Evolutionary conservation across 208 protist genomes (phyloP).

Genomic region (Leishmania guyanensis): DNA sequence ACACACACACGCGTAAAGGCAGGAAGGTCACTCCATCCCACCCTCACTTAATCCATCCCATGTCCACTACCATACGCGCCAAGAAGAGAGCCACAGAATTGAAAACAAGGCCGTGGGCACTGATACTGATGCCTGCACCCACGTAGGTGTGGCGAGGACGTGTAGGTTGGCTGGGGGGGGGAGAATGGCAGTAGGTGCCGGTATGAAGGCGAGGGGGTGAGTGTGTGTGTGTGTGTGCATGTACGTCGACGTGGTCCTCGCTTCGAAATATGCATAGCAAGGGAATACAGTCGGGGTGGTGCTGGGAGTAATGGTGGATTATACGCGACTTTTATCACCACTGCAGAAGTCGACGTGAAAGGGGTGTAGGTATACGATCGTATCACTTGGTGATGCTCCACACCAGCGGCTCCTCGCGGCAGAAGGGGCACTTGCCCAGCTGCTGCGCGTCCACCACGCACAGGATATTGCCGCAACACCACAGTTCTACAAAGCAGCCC

Average conservation of each 20-base stretch:
- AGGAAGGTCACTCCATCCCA: background rate
- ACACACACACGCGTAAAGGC: background rate
- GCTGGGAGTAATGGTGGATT: background rate
- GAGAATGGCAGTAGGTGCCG: background rate
- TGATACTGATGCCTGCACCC: background rate
- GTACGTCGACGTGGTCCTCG: background rate
- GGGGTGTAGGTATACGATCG: background rate
- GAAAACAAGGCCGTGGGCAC: background rate
- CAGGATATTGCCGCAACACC: constrained; percentile 85
- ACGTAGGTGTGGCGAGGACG: background rate
- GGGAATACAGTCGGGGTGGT: background rate
- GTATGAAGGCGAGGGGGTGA: background rate
- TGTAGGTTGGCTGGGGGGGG: background rate
- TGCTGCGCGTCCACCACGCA: constrained; percentile 81
- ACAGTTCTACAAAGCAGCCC: constrained; percentile 69
- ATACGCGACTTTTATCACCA: background rate
- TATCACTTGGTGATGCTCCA: constrained; percentile 76
- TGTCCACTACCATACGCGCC: background rate
- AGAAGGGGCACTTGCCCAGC: constrained; percentile 83
- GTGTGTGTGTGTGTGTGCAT: background rate
- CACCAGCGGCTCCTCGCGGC: constrained; percentile 73
- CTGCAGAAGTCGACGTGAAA: background rate
- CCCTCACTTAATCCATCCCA: background rate
- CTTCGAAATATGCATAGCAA: background rate
- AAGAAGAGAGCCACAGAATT: background rate